Evolutionary conservation across 129 eudicot species (phyloP), one percentile per base, ranked within the genome.

Genomic region (Cynara cardunculus): DNA sequence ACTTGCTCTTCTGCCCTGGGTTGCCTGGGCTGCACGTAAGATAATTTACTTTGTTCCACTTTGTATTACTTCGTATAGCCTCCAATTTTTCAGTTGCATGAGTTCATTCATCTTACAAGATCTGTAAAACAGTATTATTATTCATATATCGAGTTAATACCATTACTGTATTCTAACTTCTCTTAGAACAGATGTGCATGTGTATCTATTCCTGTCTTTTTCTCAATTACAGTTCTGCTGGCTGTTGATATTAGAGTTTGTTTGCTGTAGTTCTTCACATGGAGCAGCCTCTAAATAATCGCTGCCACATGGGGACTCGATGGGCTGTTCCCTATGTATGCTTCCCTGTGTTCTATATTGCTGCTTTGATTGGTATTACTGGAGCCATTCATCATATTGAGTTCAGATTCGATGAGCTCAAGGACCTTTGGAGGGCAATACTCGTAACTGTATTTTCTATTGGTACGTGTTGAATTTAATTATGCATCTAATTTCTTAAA

Each of bases 391-490:
- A 80, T 72, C 98, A 91, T 80, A 83, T 94, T 59, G 98, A 94
- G 81, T 94, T 94, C 86, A 86, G 91, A 82, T 94, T 94, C 64
- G 86, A 94, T 49, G 98, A 94, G 84, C 97, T 94, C 81, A 94
- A 94, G 84, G 98, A 89, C 82, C 98, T 94, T 14, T 94, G 98
- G 98, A 88, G 95, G 62, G 97, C 91, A 69, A 92, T 94, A 82
- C 84, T 91, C 11, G 88, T 91, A 75, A 88, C 98, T 10, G 37
- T 85, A 30, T 82, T 83, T 78, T 78, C 89, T 73, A 78, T 94
- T 12, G 90, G 98, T 94, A 87, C 9, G 83, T 79, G 0, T 74
- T 69, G 32, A 37, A 18, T 49, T 28, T 68, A 68, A 35, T 73
- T 19, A 24, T 66, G 25, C 39, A 34, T 28, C 19, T 41, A 37